Evolutionary conservation across 2,329 filamentous ascomycete genomes (phyloP).

Genomic region (Calycina marina): DNA sequence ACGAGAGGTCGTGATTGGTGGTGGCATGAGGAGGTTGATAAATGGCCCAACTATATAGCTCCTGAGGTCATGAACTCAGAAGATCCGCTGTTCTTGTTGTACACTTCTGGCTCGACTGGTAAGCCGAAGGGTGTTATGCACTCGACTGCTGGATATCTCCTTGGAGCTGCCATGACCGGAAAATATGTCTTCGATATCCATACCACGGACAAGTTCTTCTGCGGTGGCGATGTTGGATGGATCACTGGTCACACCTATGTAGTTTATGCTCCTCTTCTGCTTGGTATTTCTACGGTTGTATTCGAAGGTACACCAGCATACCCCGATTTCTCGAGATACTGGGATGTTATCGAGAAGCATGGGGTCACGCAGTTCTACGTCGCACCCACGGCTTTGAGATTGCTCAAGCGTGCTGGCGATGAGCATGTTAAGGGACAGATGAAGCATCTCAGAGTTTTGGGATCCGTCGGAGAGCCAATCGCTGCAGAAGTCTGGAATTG

Average conservation of each 20-base stretch:
- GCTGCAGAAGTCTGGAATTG: conserved; percentile 98
- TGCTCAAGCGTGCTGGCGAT: conserved; percentile 91
- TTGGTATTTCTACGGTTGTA: conserved; percentile 88
- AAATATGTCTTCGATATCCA: conserved; percentile 99
- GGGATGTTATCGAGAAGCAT: conserved; percentile 95
- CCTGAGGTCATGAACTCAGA: conserved; percentile 85
- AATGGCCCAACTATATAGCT: conserved; percentile 85
- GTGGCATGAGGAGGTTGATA: conserved; percentile 98
- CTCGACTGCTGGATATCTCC: conserved; percentile 87
- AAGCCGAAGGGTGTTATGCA: conserved; percentile 99
- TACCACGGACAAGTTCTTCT: conserved; percentile 87
- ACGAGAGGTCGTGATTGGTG: conserved; percentile 79
- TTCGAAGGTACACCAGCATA: conserved; percentile 97
- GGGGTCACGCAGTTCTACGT: conserved; percentile 97
- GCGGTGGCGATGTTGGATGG: conserved; percentile 96
- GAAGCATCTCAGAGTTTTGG: conserved; percentile 77
- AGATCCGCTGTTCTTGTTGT: conserved; percentile 92
- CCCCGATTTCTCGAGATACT: conserved; percentile 95
- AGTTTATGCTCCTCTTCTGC: conserved; percentile 84
- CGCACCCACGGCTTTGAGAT: conserved; percentile 79
- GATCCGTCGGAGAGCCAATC: conserved; percentile 94
- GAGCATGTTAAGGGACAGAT: conserved; percentile 83
- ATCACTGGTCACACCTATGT: conserved; percentile 98
- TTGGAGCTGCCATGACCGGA: conserved; percentile 83
- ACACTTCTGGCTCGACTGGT: conserved; percentile 93